Evolutionary conservation across 2,329 filamentous ascomycete genomes (phyloP).

Genomic region (Microsporum ferrugineum): DNA sequence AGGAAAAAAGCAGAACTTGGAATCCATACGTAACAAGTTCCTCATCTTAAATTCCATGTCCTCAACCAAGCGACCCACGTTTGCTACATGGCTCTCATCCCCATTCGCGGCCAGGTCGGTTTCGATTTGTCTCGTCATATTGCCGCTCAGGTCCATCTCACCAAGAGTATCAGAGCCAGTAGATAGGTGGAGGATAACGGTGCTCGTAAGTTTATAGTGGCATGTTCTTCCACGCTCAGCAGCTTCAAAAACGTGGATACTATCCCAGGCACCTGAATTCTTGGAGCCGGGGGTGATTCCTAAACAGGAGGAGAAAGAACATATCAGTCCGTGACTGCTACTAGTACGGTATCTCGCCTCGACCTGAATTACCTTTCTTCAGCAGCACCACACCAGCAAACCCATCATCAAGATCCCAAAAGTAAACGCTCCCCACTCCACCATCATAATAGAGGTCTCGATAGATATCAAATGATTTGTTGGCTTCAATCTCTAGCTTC

Average conservation of each 20-base stretch:
- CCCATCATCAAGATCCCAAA: constrained; percentile 96
- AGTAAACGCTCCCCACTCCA: constrained; percentile 88
- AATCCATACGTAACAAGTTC: constrained; percentile 61
- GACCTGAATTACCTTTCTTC: constrained; percentile 63
- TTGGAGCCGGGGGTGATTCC: constrained; percentile 56
- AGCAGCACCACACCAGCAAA: constrained; percentile 92
- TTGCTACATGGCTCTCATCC: constrained; percentile 87
- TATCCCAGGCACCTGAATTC: constrained; percentile 85
- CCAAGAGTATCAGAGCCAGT: constrained; percentile 58
- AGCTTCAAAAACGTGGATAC: constrained; percentile 96
- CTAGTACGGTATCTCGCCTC: not conserved
- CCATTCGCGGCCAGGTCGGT: constrained; percentile 79
- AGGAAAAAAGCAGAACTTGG: not conserved
- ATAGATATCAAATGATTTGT: constrained; percentile 95
- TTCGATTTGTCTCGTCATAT: constrained; percentile 96
- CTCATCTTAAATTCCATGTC: constrained; percentile 99
- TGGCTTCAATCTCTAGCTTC: constrained; percentile 86
- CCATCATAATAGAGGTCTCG: constrained; percentile 88
- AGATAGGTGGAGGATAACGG: constrained; percentile 82
- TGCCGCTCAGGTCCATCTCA: constrained; percentile 83
- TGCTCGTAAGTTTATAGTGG: constrained; percentile 96
- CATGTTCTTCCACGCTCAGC: constrained; percentile 82
- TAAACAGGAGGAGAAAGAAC: constrained; percentile 9
- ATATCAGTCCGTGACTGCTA: not conserved
- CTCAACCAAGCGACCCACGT: constrained; percentile 87